Evolutionary conservation across 2,329 filamentous ascomycete species (phyloP).

Genomic region (Ambrosiella cleistominuta): DNA sequence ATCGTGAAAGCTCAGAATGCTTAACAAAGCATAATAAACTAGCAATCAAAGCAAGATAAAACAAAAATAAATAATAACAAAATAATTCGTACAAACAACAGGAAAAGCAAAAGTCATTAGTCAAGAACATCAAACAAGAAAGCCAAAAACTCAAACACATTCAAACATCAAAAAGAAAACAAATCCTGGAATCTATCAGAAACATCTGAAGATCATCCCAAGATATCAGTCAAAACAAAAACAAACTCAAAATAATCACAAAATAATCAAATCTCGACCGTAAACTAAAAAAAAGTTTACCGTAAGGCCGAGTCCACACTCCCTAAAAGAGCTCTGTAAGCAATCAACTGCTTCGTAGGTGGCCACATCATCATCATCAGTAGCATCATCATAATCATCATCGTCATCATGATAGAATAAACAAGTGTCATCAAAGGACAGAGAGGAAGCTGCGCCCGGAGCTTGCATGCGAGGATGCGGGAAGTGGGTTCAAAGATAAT

Average conservation of each 20-base stretch:
- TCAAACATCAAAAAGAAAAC: background rate
- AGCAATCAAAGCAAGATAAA: slow-evolving; percentile 13
- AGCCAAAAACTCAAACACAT: background rate
- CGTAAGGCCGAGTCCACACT: background rate
- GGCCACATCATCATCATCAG: background rate
- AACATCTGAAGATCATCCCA: slow-evolving; percentile 3
- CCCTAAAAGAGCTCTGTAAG: background rate
- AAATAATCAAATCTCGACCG: slow-evolving; percentile 2
- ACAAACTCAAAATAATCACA: slow-evolving; percentile 5
- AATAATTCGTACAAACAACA: slow-evolving; percentile 16
- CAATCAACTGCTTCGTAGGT: background rate
- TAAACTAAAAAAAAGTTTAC: background rate
- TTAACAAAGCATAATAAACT: background rate
- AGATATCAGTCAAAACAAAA: background rate
- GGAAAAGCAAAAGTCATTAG: slow-evolving; percentile 18
- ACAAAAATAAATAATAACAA: slow-evolving; percentile 16
- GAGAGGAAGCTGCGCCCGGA: background rate
- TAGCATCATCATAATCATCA: background rate
- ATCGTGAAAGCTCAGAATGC: background rate
- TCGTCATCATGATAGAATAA: background rate
- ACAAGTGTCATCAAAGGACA: background rate
- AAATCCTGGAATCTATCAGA: background rate
- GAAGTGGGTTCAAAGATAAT: background rate
- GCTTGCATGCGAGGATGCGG: background rate
- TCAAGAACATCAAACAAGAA: slow-evolving; percentile 11